These are phyloP conservation scores for Lotus japonicus DNA, from an alignment of 306 rosid species.

Conservation along the genomic window DNA sequence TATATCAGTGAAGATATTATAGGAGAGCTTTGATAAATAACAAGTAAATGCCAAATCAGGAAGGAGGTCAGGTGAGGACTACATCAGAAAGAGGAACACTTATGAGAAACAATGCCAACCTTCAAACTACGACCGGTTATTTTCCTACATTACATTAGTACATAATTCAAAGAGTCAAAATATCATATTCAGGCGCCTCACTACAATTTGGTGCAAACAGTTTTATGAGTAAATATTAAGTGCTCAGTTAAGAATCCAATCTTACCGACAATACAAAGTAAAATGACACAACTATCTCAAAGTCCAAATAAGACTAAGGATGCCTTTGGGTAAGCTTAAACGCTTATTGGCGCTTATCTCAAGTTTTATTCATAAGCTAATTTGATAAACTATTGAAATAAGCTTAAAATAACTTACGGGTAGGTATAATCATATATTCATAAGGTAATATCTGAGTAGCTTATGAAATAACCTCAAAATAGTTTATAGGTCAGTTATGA, in stretches of 20 bases:
- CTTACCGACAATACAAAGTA: not conserved
- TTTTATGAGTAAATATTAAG: not conserved
- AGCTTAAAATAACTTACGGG: too few relatives aligned
- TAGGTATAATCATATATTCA: too few relatives aligned
- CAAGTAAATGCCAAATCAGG: conserved; percentile 5
- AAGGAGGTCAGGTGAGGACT: not conserved
- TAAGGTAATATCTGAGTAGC: too few relatives aligned
- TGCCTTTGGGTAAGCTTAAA: too few relatives aligned
- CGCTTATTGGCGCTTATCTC: too few relatives aligned
- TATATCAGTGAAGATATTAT: conserved; percentile 8
- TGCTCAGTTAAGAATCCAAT: not conserved
- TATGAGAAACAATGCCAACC: not conserved
- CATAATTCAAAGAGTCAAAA: not conserved
- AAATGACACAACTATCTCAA: not conserved
- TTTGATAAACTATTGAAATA: too few relatives aligned
- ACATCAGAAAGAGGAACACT: not conserved
- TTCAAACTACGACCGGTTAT: not conserved
- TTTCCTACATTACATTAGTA: conserved; percentile 6
- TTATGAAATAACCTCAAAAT: too few relatives aligned
- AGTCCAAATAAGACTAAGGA: not conserved
- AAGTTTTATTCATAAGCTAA: too few relatives aligned
- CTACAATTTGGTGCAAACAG: not conserved
- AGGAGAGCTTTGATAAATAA: conserved; percentile 1
- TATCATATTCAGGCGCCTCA: not conserved
- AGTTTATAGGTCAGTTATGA: too few relatives aligned